Conservation (phyloP, 1,284 basidiomycete species). For the Peniophora sp. region DNA sequence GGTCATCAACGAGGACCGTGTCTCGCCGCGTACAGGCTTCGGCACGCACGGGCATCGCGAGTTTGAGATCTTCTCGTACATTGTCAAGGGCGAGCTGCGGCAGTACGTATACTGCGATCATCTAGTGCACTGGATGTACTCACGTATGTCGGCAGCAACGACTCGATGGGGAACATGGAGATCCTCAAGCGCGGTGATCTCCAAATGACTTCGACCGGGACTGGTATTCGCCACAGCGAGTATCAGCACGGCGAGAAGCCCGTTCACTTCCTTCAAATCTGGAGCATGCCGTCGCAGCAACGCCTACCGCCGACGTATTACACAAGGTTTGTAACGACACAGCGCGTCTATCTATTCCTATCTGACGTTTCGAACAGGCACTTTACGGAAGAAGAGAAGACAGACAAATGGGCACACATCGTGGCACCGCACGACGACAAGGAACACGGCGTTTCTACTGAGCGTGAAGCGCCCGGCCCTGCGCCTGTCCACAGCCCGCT, state of each 20-base stretch:
- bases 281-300: slow-evolving; percentile 59
- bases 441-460: slow-evolving; percentile 37
- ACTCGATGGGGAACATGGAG: slow-evolving; percentile 88
- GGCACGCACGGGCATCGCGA: slow-evolving; percentile 81
- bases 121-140: neutral
- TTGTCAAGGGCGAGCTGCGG: slow-evolving; percentile 71
- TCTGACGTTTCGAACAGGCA: slow-evolving; percentile 28
- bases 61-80: slow-evolving; percentile 90
- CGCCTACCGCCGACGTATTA: slow-evolving; percentile 71
- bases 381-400: slow-evolving; percentile 77
- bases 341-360: neutral
- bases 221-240: slow-evolving; percentile 82
- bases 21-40: slow-evolving; percentile 74
- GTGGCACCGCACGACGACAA: slow-evolving; percentile 61
- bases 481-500: slow-evolving; percentile 65
- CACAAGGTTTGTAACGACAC: slow-evolving; percentile 41
- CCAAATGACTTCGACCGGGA: slow-evolving; percentile 88
- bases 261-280: slow-evolving; percentile 86
- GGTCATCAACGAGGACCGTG: slow-evolving; percentile 89
- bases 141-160: slow-evolving; percentile 41
- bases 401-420: slow-evolving; percentile 55
- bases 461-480: slow-evolving; percentile 64
- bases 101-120: slow-evolving; percentile 40
- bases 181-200: slow-evolving; percentile 82
- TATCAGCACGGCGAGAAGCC: slow-evolving; percentile 49